Conservation (phyloP, 192 early-diverging fungal genomes). For the Linnemannia hyalina region DNA sequence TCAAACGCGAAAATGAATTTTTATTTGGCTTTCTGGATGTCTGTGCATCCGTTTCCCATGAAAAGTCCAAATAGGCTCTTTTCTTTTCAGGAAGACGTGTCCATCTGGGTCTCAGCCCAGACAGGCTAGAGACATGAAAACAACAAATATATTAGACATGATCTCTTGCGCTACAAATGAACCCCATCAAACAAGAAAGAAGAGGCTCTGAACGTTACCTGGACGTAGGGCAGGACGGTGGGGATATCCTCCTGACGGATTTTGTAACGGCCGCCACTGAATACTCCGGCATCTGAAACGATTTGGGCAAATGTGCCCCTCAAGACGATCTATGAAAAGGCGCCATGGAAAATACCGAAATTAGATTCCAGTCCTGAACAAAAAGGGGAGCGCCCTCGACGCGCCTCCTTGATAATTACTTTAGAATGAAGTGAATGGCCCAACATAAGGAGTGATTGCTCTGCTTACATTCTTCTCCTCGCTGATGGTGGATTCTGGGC, state of each 20-base stretch:
- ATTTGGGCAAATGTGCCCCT: slow-evolving; percentile 29
- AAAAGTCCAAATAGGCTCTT: neutral
- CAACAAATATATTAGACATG: neutral
- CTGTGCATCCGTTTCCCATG: neutral
- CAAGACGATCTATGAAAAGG: slow-evolving; percentile 9
- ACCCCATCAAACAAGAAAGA: neutral
- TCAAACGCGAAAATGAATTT: neutral
- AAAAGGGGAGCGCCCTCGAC: neutral
- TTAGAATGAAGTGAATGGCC: neutral
- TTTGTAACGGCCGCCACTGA: slow-evolving; percentile 46
- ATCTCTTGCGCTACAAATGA: neutral
- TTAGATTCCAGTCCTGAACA: neutral
- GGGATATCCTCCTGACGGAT: slow-evolving; percentile 41
- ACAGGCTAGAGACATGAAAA: slow-evolving; percentile 12
- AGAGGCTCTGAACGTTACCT: slow-evolving; percentile 8
- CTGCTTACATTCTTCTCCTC: slow-evolving; percentile 30
- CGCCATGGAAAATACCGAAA: neutral
- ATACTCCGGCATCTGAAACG: slow-evolving; percentile 24
- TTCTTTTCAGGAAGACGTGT: slow-evolving; percentile 12
- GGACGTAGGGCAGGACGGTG: slow-evolving; percentile 31
- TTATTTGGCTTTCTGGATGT: neutral
- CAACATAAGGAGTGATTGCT: neutral
- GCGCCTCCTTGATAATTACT: neutral
- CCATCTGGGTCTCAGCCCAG: slow-evolving; percentile 37
- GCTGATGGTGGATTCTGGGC: slow-evolving; percentile 12